phyloP scores from a whole-genome alignment of 495 filamentous ascomycete species.

The Penicillium paxilli region DNA sequence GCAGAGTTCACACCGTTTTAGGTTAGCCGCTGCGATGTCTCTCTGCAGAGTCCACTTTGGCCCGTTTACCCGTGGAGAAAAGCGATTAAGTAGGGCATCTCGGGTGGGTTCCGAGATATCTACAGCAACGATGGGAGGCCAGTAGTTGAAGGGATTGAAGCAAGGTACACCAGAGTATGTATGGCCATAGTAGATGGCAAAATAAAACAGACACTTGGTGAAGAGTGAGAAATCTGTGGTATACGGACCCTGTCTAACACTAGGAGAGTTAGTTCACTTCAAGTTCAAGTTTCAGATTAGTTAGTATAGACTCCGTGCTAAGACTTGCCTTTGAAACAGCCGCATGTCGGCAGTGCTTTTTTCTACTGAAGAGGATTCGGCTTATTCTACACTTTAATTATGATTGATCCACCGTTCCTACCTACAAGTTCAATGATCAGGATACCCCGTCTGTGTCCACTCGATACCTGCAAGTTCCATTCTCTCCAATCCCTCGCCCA shows the following conservation, averaged over 20 bases:
- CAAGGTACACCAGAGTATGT: background rate
- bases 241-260: too few relatives aligned
- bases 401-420: background rate
- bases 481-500: background rate
- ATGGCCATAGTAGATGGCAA: background rate
- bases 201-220: background rate
- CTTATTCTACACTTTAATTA: background rate
- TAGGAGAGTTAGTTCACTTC: too few relatives aligned
- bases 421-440: background rate
- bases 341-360: background rate
- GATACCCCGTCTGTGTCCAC: background rate
- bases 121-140: background rate
- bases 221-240: background rate
- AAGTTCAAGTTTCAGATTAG: background rate
- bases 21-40: conserved; percentile 1
- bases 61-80: background rate
- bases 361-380: background rate
- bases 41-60: background rate
- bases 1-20: background rate
- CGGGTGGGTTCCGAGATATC: background rate
- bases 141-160: background rate
- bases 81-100: background rate
- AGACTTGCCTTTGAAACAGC: background rate
- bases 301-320: background rate
- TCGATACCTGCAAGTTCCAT: background rate